Conservation (phyloP, 805 yeast species). For the Spathaspora boniae region DNA sequence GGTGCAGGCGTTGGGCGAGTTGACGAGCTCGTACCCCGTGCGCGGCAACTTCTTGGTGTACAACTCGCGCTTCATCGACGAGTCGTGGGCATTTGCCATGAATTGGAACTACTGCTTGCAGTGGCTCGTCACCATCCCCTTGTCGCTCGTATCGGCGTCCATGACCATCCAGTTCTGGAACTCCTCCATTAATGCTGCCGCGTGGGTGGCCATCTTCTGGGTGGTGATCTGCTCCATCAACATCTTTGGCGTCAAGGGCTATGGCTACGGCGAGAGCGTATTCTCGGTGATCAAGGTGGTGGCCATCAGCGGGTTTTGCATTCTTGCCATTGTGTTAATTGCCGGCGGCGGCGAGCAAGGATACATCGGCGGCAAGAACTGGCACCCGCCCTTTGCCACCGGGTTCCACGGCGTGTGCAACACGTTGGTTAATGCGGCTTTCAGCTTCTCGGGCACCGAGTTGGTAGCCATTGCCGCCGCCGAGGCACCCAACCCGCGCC, state of each 20-base stretch:
- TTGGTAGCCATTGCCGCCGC: constrained; percentile 30
- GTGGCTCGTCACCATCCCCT: constrained; percentile 41
- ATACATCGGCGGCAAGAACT: constrained; percentile 33
- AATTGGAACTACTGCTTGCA: constrained; percentile 44
- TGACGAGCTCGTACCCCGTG: constrained; percentile 37
- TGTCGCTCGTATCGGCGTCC: constrained; percentile 42
- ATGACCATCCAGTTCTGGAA: constrained; percentile 40
- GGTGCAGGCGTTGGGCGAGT: constrained; percentile 40
- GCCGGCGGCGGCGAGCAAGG: constrained; percentile 41
- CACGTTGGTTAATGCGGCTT: constrained; percentile 27
- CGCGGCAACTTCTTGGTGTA: constrained; percentile 40
- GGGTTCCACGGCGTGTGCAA: constrained; percentile 33
- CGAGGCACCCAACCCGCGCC: constrained; percentile 33
- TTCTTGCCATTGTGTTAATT: constrained; percentile 35
- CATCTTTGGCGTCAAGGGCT: constrained; percentile 33
- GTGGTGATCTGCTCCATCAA: constrained; percentile 33
- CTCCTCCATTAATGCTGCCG: constrained; percentile 35
- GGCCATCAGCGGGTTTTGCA: constrained; percentile 40
- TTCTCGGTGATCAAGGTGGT: constrained; percentile 33
- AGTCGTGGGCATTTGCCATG: constrained; percentile 42
- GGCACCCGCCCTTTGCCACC: constrained; percentile 35
- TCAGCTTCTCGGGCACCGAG: constrained; percentile 29
- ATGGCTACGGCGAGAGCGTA: constrained; percentile 36
- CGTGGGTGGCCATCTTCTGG: constrained; percentile 39
- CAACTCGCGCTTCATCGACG: constrained; percentile 38